phyloP scores from a whole-genome alignment of 768 basidiomycete species.

The Trametes cingulata region DNA sequence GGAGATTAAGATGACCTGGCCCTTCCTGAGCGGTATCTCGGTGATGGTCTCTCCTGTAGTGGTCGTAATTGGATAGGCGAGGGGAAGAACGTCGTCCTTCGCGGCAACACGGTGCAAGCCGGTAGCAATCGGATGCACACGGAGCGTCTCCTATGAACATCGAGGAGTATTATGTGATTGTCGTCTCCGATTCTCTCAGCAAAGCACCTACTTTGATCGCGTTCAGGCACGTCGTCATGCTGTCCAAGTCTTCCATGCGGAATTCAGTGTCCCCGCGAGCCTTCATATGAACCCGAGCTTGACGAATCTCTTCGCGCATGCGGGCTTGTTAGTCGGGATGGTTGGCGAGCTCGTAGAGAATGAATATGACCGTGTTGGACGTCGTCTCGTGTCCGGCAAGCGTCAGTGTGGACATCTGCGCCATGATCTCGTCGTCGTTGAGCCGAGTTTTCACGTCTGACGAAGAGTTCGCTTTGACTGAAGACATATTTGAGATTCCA shows the following conservation, averaged over 20 bases:
- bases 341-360: constrained; percentile 16
- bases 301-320: constrained; percentile 21
- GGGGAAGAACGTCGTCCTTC: constrained; percentile 28
- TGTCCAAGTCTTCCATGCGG: constrained; percentile 16
- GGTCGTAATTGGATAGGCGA: constrained; percentile 11
- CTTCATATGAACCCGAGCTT: not conserved
- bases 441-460: constrained; percentile 13
- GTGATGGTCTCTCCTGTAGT: not conserved
- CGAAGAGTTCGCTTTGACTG: constrained; percentile 25
- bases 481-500: too few species aligned
- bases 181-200: too few species aligned
- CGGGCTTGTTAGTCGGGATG: constrained; percentile 12
- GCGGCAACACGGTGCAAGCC: constrained; percentile 23
- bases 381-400: constrained; percentile 22
- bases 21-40: constrained; percentile 11
- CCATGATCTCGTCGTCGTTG: constrained; percentile 19
- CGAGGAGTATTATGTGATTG: not conserved
- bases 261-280: constrained; percentile 13
- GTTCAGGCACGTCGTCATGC: constrained; percentile 1
- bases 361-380: constrained; percentile 11
- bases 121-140: constrained; percentile 23
- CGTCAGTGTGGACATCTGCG: constrained; percentile 22
- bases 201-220: constrained; percentile 14
- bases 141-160: constrained; percentile 23
- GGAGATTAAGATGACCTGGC: not conserved